Base-by-base conservation (phyloP, 768 basidiomycete genomes). In the Phaeotremella fagi region DNA sequence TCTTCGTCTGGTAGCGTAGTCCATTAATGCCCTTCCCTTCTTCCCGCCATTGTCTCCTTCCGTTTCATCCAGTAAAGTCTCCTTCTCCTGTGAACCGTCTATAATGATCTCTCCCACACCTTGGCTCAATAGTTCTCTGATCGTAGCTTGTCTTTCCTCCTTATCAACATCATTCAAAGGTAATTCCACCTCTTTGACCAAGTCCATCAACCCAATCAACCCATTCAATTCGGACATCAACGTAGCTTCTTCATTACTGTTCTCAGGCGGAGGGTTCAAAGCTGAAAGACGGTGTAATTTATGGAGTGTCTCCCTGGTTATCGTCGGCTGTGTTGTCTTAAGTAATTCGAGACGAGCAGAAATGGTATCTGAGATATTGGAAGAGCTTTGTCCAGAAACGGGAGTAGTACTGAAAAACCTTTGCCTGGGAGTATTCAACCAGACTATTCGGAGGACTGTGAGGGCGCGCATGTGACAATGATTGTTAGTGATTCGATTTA, bases 211-310 rank as follows among this genome's bases (percentile, higher is more conserved):
- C 2, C 52, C 50, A 2, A 70, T 44, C 33, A 70, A 44, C 9
- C 48, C 59, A 22, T 44, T 46, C 26, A 70, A 41, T 9, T 55
- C 68, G 2, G 43, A 22, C 0, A 67, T 45, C 5, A 70, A 47
- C 20, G 47, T 26, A 18, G 23, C 14, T 52, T 70, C 66, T 47
- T 64, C 68, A 15, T 22, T 16, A 14, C 23, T 24, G 16, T 52
- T 59, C 3, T 24, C 9, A 1, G 45, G 15, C 2, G 68, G 68
- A 3, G 68, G 64, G 36, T 64, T 58, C 6, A 70, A 54, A 1
- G 68, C 68, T 0, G 63, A 60, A 1, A 70, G 61, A 2, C 49
- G 55, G 38, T 70, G 68, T 20, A 70, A 54, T 14, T 53, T 51
- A 11, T 47, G 51, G 12, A 69, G 36, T 1, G 54, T 48, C 45